These are phyloP conservation scores for Caryopteris hybrid DNA, from an alignment of 305 asterid genomes.

Conservation along the genomic window DNA sequence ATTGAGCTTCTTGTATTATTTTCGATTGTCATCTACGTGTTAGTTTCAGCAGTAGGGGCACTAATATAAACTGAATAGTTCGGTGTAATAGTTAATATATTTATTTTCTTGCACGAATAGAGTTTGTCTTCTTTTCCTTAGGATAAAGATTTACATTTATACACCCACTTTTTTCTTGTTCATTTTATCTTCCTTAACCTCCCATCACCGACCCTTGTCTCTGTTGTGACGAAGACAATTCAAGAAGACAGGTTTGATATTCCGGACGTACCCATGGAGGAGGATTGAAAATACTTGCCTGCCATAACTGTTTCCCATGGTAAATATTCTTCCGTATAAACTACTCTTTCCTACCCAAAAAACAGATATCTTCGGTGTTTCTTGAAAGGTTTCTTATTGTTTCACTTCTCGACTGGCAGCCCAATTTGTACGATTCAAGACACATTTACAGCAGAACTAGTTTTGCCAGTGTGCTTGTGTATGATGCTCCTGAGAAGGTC, in stretches of 20 bases:
- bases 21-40: no score
- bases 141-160: no score
- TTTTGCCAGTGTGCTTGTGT: not conserved
- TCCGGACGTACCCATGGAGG: constrained; percentile 25
- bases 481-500: not conserved
- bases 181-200: constrained; percentile 20
- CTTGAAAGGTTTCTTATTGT: not conserved
- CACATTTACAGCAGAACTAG: not conserved
- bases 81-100: no score
- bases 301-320: not conserved
- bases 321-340: not conserved
- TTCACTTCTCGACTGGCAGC: not conserved
- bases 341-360: not conserved
- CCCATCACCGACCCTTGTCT: constrained; percentile 13
- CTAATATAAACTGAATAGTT: no score
- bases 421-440: not conserved
- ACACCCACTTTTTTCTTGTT: no score
- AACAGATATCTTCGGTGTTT: not conserved
- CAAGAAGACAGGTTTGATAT: constrained; percentile 25
- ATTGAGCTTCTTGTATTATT: no score
- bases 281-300: not conserved
- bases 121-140: no score
- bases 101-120: no score
- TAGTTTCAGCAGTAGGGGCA: no score
- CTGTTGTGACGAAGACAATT: constrained; percentile 13